Conservation (phyloP, 2,329 filamentous ascomycete genomes). For the Metarhizium robertsii region DNA sequence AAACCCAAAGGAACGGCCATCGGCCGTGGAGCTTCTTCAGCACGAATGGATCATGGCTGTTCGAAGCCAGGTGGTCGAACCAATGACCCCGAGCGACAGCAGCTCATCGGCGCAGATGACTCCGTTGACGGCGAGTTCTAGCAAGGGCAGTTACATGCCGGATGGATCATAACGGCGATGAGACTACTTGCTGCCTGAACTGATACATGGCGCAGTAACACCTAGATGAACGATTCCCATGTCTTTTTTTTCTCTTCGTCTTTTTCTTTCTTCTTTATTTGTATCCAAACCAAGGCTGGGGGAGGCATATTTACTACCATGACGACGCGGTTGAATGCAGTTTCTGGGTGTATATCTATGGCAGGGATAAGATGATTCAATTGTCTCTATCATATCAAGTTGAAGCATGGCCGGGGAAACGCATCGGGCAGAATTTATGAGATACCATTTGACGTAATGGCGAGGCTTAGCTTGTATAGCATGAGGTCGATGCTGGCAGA, state of each 20-base stretch:
- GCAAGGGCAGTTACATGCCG: constrained; percentile 17
- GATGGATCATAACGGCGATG: constrained; percentile 13
- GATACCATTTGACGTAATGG: constrained; percentile 10
- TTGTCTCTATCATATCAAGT: not conserved
- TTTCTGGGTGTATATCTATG: not conserved
- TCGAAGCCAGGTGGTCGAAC: constrained; percentile 55
- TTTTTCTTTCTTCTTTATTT: not conserved
- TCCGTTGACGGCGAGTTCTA: constrained; percentile 21
- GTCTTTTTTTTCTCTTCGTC: not conserved
- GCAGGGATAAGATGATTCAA: constrained; percentile 10
- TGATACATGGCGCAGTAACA: not conserved
- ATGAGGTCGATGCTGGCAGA: too few relatives aligned
- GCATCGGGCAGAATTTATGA: constrained; percentile 7
- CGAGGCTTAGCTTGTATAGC: too few relatives aligned
- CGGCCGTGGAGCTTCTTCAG: constrained; percentile 80
- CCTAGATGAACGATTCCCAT: not conserved
- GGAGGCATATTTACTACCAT: not conserved
- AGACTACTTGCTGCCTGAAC: not conserved
- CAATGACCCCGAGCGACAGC: constrained; percentile 51
- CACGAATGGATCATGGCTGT: constrained; percentile 81
- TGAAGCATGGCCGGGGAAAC: not conserved
- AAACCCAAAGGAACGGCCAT: constrained; percentile 69
- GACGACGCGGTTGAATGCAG: not conserved
- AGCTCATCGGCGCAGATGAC: constrained; percentile 31
- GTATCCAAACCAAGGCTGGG: not conserved